Evolutionary conservation across 2,329 filamentous ascomycete species (phyloP).

Genomic region (Cytospora leucostoma): DNA sequence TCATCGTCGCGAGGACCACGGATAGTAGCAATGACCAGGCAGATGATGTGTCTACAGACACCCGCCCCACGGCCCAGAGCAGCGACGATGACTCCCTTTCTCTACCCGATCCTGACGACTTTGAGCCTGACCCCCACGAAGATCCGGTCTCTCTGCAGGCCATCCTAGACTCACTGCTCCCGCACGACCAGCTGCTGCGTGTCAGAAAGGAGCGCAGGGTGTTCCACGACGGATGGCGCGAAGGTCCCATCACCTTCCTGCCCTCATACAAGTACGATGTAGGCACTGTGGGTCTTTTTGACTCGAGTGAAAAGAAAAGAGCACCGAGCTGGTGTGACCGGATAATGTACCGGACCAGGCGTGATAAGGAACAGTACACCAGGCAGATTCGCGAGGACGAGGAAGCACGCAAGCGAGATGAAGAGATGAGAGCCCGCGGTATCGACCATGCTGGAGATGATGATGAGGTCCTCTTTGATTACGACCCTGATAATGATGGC

Average conservation of each 20-base stretch:
- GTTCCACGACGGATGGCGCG: conserved; percentile 89
- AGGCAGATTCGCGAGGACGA: conserved; percentile 63
- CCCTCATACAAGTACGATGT: conserved; percentile 98
- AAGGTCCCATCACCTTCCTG: conserved; percentile 84
- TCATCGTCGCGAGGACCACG: conserved; percentile 49
- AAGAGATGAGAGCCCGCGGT: conserved; percentile 81
- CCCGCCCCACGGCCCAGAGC: conserved; percentile 32
- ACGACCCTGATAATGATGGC: conserved; percentile 79
- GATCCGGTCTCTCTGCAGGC: conserved; percentile 88
- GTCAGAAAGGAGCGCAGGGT: conserved; percentile 75
- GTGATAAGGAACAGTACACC: conserved; percentile 68
- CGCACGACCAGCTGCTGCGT: conserved; percentile 82
- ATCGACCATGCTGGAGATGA: conserved; percentile 73
- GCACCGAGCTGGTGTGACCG: conserved; percentile 97
- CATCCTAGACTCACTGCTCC: conserved; percentile 81
- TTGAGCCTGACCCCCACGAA: conserved; percentile 65
- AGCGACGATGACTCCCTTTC: conserved; percentile 44
- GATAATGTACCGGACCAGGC: conserved; percentile 79
- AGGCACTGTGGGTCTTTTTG: conserved; percentile 88
- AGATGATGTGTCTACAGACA: conserved; percentile 37
- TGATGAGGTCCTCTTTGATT: conserved; percentile 84
- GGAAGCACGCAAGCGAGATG: conserved; percentile 70
- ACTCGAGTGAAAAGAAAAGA: conserved; percentile 91
- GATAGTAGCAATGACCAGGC: conserved; percentile 51
- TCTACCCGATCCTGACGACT: conserved; percentile 66